phyloP scores from a whole-genome alignment of 306 rosid species.

The Glycyrrhiza uralensis region DNA sequence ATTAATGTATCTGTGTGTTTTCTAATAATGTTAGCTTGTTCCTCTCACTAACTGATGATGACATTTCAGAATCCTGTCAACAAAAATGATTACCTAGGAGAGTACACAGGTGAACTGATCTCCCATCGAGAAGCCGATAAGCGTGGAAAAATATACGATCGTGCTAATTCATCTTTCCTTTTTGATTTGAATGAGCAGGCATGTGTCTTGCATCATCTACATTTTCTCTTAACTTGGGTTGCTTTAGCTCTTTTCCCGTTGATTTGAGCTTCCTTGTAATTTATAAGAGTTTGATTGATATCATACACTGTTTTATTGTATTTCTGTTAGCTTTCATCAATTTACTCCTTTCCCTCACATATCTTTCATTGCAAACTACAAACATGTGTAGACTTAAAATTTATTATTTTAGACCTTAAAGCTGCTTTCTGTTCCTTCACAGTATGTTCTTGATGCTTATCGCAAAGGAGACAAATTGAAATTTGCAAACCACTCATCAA shows the following conservation, averaged over 20 bases:
- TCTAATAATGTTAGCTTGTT: not conserved
- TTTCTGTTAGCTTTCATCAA: conserved; percentile 1
- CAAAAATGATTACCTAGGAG: conserved; percentile 95
- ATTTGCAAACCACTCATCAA: conserved; percentile 95
- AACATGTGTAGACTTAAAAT: conserved; percentile 6
- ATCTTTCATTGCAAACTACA: conserved; percentile 12
- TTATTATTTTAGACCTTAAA: conserved; percentile 16
- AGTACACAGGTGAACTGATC: conserved; percentile 91
- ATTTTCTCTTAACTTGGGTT: not conserved
- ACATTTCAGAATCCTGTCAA: conserved; percentile 84
- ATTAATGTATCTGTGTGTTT: conserved; percentile 10
- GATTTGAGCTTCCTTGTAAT: conserved; percentile 8
- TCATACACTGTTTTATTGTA: conserved; percentile 7
- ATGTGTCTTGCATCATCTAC: conserved; percentile 27
- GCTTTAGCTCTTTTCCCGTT: not conserved
- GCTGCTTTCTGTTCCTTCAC: conserved; percentile 36
- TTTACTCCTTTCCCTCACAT: not conserved
- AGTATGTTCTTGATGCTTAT: conserved; percentile 95
- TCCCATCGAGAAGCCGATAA: conserved; percentile 97
- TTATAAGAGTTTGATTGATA: not conserved
- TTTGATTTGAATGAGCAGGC: conserved; percentile 99
- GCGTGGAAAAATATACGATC: conserved; percentile 97
- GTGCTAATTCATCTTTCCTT: conserved; percentile 95
- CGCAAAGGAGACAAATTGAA: conserved; percentile 98
- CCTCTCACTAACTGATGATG: conserved; percentile 35